Conservation (phyloP, 495 filamentous ascomycete genomes). For the Aspergillus carlsbadensis region DNA sequence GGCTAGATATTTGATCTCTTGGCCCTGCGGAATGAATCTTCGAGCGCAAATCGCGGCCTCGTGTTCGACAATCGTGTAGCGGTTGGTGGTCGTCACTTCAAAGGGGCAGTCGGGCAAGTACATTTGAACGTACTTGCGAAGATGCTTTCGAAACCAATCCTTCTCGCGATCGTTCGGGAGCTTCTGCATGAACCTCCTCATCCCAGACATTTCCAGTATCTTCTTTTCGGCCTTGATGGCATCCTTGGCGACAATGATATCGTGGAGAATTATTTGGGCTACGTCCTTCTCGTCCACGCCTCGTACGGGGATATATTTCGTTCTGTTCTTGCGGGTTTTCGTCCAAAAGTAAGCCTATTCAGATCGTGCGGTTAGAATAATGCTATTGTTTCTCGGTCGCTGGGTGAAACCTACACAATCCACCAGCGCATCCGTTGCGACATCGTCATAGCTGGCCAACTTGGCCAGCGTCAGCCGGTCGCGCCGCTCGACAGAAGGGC, state of each 20-base stretch:
- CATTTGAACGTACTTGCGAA: slow-evolving; percentile 88
- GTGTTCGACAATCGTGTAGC: slow-evolving; percentile 86
- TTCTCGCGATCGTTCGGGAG: slow-evolving; percentile 75
- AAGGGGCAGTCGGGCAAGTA: slow-evolving; percentile 92
- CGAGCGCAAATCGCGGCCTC: slow-evolving; percentile 89
- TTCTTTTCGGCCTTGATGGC: slow-evolving; percentile 64
- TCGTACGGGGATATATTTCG: slow-evolving; percentile 78
- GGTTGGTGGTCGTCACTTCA: slow-evolving; percentile 90
- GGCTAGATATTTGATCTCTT: slow-evolving; percentile 84
- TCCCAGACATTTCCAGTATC: slow-evolving; percentile 68
- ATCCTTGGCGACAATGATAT: slow-evolving; percentile 75
- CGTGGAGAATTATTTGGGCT: slow-evolving; percentile 70
- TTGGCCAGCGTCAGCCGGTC: slow-evolving; percentile 80
- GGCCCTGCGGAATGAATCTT: slow-evolving; percentile 70
- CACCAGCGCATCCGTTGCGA: slow-evolving; percentile 92
- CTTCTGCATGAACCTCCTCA: slow-evolving; percentile 64
- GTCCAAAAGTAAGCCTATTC: slow-evolving; percentile 91
- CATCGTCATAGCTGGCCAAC: slow-evolving; percentile 90
- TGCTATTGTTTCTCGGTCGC: background rate
- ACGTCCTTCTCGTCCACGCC: slow-evolving; percentile 81
- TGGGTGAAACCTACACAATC: slow-evolving; percentile 70
- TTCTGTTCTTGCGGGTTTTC: slow-evolving; percentile 88
- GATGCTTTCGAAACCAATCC: slow-evolving; percentile 82
- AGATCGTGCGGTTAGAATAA: slow-evolving; percentile 20
- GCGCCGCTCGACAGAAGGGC: slow-evolving; percentile 51